Evolutionary conservation across 768 basidiomycete genomes (phyloP), one percentile per base, ranked within the genome.

Genomic region (Mycena albidolilacea): DNA sequence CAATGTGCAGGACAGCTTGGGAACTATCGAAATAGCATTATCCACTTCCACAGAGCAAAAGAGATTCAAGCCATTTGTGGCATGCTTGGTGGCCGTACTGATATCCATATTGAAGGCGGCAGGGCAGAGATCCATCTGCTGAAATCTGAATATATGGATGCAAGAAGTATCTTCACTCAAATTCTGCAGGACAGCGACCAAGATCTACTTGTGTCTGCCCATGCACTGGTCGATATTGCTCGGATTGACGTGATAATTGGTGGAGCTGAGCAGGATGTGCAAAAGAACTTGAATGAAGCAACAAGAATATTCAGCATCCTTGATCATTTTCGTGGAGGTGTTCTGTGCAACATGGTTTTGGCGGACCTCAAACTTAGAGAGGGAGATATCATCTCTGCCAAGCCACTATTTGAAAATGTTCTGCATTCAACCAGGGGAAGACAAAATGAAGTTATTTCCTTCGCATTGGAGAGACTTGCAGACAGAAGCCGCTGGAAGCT

Each of bases 111-210:
- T 7, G 21, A 11, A 9, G 10, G 23, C 1, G 8, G 3, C 6
- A 9, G 35, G 38, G 68, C 68, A 1, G 50, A 69, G 19, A 30
- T 43, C 1, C 39, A 69, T 30, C 3, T 50, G 17, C 3, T 35
- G 11, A 68, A 61, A 41, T 68, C 67, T 5, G 67, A 68, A 52
- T 68, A 68, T 62, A 21, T 39, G 2, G 60, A 69, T 10, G 60
- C 67, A 7, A 60, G 41, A 23, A 41, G 39, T 3, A 39, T 69
- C 10, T 15, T 54, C n/a, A 19, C 41, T 0, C 8, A 30, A 55
- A 52, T 43, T 21, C 38, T 15, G 7, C 48, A 54, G 8, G 35
- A 54, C 1, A 52, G n/a, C 17, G 48, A 37, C 8, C 44, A 69
- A 19, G 50, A 54, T 12, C 7, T 6, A 5, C 7, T 12, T 1